Evolutionary conservation across 768 basidiomycete genomes (phyloP).

Genomic region (Russula virescens): DNA sequence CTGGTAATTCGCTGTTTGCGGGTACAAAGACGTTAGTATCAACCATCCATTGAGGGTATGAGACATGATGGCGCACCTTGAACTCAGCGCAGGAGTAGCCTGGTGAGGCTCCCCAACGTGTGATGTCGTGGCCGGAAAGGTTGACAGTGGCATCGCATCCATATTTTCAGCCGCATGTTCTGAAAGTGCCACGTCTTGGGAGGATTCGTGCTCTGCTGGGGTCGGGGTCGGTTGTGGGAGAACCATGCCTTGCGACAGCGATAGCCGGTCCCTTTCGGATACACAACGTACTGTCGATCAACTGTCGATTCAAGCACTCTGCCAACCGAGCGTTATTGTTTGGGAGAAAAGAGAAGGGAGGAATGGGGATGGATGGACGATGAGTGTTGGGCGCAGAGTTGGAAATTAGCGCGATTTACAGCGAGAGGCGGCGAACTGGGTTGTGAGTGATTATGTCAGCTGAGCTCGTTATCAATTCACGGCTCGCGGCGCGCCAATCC

Average conservation of each 20-base stretch:
- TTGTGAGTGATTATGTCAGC: slow-evolving; percentile 7
- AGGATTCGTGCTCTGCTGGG: background rate
- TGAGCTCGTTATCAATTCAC: background rate
- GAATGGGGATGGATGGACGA: background rate
- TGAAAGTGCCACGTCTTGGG: background rate
- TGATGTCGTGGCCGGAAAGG: background rate
- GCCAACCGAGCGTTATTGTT: background rate
- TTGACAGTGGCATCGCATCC: background rate
- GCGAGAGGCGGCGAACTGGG: slow-evolving; percentile 4
- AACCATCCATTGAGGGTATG: too few relatives aligned
- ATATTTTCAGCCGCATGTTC: background rate
- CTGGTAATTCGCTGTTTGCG: slow-evolving; percentile 8
- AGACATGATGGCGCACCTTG: slow-evolving; percentile 5
- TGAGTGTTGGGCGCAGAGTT: slow-evolving; percentile 7
- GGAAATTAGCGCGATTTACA: slow-evolving; percentile 10
- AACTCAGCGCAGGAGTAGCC: background rate
- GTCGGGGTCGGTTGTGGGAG: background rate
- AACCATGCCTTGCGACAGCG: background rate
- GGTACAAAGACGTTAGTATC: background rate
- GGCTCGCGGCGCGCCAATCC: background rate
- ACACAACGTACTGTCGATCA: background rate
- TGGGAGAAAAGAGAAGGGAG: background rate
- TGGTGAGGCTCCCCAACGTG: slow-evolving; percentile 2
- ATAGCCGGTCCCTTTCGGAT: background rate
- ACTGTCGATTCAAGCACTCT: background rate